Conservation (phyloP, 768 basidiomycete genomes). For the Boletus rubescentipes region DNA sequence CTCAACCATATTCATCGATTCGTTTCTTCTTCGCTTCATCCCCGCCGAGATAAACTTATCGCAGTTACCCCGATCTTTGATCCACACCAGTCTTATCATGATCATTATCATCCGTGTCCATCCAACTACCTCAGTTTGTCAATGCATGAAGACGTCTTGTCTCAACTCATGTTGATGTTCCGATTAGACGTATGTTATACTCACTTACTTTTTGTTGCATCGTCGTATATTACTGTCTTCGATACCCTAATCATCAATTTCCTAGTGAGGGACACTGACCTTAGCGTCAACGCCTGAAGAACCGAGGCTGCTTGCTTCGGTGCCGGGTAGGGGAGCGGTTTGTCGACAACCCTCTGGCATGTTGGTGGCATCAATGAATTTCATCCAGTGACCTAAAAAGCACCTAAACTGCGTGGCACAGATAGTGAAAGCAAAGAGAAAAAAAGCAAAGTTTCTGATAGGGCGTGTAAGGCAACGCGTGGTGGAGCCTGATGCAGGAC, state of each 20-base stretch:
- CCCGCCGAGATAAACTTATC: not conserved
- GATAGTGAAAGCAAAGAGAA: not conserved
- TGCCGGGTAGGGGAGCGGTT: not conserved
- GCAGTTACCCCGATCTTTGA: not conserved
- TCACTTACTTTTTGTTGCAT: not conserved
- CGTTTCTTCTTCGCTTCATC: not conserved
- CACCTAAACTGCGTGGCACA: no score
- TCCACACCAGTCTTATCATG: conserved; percentile 1
- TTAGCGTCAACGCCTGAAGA: not conserved
- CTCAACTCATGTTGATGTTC: not conserved
- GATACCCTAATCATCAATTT: not conserved
- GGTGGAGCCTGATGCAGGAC: not conserved
- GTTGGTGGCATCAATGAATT: no score
- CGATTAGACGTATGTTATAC: not conserved
- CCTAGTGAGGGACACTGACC: not conserved
- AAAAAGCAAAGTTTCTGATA: not conserved
- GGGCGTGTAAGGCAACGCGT: not conserved
- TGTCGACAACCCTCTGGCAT: not conserved
- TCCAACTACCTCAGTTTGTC: not conserved
- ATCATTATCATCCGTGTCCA: conserved; percentile 1
- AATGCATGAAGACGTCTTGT: not conserved
- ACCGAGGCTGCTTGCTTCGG: not conserved
- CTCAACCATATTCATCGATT: not conserved
- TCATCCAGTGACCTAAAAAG: no score
- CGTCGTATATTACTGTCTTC: not conserved